Conservation (phyloP, 352 stramenopile species). For the Phytopythium aichiense region DNA sequence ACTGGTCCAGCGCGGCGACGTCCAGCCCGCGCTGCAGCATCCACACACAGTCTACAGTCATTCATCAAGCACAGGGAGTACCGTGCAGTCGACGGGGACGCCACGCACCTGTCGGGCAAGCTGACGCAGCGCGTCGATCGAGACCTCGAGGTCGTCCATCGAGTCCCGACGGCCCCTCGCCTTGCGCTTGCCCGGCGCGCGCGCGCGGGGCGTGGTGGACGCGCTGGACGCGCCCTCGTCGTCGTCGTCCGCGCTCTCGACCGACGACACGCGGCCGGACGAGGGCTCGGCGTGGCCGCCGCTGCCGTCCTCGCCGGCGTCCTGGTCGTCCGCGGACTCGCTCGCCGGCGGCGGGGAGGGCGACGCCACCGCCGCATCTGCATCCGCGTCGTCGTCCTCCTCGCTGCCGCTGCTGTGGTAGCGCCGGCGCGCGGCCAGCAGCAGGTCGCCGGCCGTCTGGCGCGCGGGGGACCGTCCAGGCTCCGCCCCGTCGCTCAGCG, state of each 20-base stretch:
- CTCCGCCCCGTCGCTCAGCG: not conserved
- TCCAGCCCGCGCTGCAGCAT: conserved; percentile 32
- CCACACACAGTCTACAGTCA: not conserved
- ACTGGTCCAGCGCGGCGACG: conserved; percentile 20
- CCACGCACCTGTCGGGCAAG: conserved; percentile 20
- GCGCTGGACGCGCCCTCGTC: not conserved
- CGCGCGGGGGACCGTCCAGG: not conserved
- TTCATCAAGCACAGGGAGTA: not conserved
- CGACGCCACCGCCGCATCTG: not conserved
- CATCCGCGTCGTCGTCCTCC: not conserved
- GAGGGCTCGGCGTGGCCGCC: not conserved
- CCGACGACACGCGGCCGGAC: conserved; percentile 6
- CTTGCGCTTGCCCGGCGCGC: conserved; percentile 8
- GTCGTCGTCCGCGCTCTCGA: conserved; percentile 7
- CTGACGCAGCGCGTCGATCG: conserved; percentile 23
- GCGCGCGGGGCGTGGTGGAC: not conserved
- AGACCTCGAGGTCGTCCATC: conserved; percentile 27
- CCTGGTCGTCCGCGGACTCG: not conserved
- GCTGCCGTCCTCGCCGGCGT: not conserved
- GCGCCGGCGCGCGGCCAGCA: not conserved
- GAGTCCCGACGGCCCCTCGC: conserved; percentile 11
- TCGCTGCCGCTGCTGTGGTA: conserved; percentile 8
- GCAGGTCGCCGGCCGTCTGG: not conserved
- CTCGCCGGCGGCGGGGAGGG: not conserved
- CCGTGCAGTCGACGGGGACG: not conserved